A percentile compares a stretch with the other conserved stretches of the same genome.
phyloP scores from a whole-genome alignment of 1,139 yeast species.

The Arxiozyma slooffiae region DNA sequence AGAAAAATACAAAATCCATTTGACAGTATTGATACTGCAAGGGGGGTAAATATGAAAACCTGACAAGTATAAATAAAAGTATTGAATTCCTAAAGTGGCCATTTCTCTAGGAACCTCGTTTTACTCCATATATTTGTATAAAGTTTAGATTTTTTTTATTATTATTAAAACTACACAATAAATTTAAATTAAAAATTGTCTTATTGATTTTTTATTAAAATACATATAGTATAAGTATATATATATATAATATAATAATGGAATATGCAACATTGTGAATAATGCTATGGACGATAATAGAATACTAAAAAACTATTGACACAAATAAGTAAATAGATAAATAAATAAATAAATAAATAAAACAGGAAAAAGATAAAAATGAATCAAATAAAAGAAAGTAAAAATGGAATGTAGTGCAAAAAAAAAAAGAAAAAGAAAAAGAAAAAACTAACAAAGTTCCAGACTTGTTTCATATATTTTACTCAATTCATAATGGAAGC shows the following conservation, averaged over 20 bases:
- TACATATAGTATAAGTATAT: not conserved
- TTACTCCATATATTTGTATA: too few relatives aligned
- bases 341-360: too few relatives aligned
- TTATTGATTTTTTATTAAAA: too few relatives aligned
- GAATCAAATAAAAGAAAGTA: not conserved
- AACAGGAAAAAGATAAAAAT: too few relatives aligned
- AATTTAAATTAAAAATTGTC: too few relatives aligned
- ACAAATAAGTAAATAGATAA: not conserved
- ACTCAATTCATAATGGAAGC: conserved; percentile 31
- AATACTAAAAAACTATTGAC: not conserved
- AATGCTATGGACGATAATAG: not conserved
- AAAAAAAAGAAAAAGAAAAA: not conserved
- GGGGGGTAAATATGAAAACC: not conserved
- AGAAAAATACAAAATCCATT: conserved; percentile 18
- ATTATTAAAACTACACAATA: not conserved
- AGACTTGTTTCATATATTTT: conserved; percentile 30
- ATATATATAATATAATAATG: too few relatives aligned
- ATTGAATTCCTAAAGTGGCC: too few relatives aligned
- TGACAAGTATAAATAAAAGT: not conserved
- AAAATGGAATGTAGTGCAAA: not conserved
- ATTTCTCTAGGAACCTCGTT: too few relatives aligned
- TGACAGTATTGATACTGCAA: conserved; percentile 10
- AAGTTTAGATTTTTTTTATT: too few relatives aligned
- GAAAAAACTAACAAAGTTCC: conserved; percentile 20
- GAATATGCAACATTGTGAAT: not conserved